These are phyloP conservation scores for Fraxinus quadrangulata DNA, from an alignment of 257 asterid genomes.

Conservation along the genomic window DNA sequence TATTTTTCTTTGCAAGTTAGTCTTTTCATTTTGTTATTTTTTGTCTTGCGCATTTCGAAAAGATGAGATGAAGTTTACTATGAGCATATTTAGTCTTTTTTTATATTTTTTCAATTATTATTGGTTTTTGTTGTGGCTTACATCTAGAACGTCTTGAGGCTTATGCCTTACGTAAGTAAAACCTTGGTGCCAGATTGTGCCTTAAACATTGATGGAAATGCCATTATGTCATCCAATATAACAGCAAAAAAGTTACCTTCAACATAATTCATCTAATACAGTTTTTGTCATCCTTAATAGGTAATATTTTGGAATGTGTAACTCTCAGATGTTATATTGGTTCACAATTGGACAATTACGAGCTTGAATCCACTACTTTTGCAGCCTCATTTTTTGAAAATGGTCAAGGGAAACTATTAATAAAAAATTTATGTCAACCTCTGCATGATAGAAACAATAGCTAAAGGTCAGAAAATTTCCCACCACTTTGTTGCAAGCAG, in stretches of 20 bases:
- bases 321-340: neutral
- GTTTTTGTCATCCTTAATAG: neutral
- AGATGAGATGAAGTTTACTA: no score
- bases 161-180: no score
- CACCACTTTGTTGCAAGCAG: constrained; percentile 12
- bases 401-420: neutral
- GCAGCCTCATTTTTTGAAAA: constrained; percentile 12
- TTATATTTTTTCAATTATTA: no score
- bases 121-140: no score
- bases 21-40: no score
- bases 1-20: no score
- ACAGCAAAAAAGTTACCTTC: neutral
- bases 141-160: no score
- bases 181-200: neutral
- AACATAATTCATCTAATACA: neutral
- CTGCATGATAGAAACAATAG: constrained; percentile 11
- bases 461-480: neutral
- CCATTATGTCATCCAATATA: neutral
- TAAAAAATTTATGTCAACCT: neutral
- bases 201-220: neutral
- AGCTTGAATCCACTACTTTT: constrained; percentile 2
- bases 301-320: neutral
- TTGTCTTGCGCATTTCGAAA: no score
- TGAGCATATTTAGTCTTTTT: no score
- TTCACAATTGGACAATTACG: neutral